phyloP scores from a whole-genome alignment of 2,329 filamentous ascomycete species.

The Phialemonium atrogriseum region DNA sequence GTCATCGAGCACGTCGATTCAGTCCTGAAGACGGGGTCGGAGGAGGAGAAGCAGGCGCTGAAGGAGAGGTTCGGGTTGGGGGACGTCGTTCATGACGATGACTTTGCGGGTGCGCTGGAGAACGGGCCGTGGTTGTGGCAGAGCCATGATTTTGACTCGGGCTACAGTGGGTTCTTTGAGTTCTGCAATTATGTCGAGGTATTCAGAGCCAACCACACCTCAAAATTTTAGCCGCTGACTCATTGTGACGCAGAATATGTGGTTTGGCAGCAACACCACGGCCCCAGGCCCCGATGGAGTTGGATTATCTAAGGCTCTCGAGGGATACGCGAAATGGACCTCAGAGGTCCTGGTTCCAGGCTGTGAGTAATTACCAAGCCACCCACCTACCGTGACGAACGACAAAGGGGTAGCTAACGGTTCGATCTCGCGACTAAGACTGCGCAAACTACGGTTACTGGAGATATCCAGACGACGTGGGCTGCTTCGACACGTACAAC shows the following conservation, averaged over 20 bases:
- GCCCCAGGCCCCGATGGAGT: conserved; percentile 39
- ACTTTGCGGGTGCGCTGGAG: conserved; percentile 37
- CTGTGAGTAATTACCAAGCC: conserved; percentile 1
- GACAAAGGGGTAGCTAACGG: too few relatives aligned
- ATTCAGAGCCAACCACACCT: too few relatives aligned
- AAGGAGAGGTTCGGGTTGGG: conserved; percentile 40
- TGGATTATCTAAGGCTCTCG: conserved; percentile 37
- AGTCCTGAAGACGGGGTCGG: conserved; percentile 28
- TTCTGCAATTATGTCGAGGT: conserved; percentile 37
- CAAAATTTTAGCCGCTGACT: too few relatives aligned
- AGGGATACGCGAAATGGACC: conserved; percentile 40
- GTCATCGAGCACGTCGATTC: conserved; percentile 44
- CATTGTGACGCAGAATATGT: conserved; percentile 14
- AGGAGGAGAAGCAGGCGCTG: conserved; percentile 28
- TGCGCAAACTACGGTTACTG: conserved; percentile 38
- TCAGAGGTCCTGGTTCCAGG: conserved; percentile 29
- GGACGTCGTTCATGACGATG: conserved; percentile 27
- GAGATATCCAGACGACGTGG: conserved; percentile 28
- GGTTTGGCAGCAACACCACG: conserved; percentile 24
- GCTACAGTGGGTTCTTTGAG: conserved; percentile 35
- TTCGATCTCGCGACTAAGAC: too few relatives aligned
- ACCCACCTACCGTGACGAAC: too few relatives aligned
- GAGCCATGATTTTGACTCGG: conserved; percentile 37
- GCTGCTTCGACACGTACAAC: conserved; percentile 37
- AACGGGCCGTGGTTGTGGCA: conserved; percentile 51